Base-by-base conservation (phyloP, 192 early-diverging fungal species). In the Backusella circina region DNA sequence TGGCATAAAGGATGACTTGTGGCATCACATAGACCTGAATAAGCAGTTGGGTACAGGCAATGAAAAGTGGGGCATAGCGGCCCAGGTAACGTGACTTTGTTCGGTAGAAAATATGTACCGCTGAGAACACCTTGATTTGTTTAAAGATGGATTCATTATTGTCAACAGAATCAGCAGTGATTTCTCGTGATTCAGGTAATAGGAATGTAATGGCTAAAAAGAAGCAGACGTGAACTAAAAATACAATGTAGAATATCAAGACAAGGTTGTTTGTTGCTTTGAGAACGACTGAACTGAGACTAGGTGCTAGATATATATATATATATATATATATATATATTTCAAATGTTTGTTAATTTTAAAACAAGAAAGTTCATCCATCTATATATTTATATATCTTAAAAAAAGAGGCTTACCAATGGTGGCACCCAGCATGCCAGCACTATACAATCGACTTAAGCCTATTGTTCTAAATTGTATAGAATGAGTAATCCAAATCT, bases 1-100 rank as follows among this genome's bases (percentile, higher is more conserved):
- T 83, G 0, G 85, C 84, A 75, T 87, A 87, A 1, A 87, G 66
- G 1, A 75, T 36, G 10, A 65, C 66, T n/a, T 64, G 74, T 26
- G 74, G 74, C 6, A 77, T 38, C 64, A 77, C 64, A 12, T 72
- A 65, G 26, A 66, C 37, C 3, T 37, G 61, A 54, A 66, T 50
- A 26, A 77, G 23, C 15, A 77, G 72, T 18, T 71, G 70, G 6
- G 72, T 61, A 26, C n/a, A 23, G 5, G 76, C 57, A 37, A 77
- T 66, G 6, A 65, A 21, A 23, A 36, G 36, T n/a, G 72, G 50
- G 1, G 76, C 61, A 21, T 66, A 71, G 3, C 57, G 35, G 7
- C 31, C 30, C 37, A 44, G 61, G 28, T 73, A 71, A 7, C 18
- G 18, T 69, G 67, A 54, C 32, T 31, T 64, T 23, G 76, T 72